A percentile compares a stretch with the other conserved stretches of the same genome.
phyloP scores from a whole-genome alignment of 1,284 basidiomycete species.

The Leccinum glutinopallens region DNA sequence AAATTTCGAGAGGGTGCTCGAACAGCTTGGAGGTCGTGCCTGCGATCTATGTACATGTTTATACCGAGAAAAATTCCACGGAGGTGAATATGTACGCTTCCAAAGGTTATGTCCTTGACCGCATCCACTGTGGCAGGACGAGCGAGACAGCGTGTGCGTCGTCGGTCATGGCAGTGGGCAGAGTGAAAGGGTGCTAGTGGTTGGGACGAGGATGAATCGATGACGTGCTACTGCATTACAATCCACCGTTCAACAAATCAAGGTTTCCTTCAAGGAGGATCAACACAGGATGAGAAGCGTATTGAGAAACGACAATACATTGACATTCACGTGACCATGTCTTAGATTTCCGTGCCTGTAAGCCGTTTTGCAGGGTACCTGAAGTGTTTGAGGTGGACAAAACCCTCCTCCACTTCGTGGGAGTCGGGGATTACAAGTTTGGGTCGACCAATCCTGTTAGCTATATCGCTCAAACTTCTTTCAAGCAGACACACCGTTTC shows the following conservation, averaged over 20 bases:
- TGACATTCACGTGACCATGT: no score
- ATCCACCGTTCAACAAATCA: no score
- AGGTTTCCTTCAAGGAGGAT: no score
- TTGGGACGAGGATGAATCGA: conserved; percentile 1
- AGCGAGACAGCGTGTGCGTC: conserved; percentile 27
- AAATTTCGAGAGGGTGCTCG: conserved; percentile 59
- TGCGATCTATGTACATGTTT: conserved; percentile 50
- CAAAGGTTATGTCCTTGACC: conserved; percentile 51
- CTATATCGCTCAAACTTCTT: conserved; percentile 18
- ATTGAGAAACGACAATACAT: no score
- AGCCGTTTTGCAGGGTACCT: no score
- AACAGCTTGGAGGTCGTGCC: conserved; percentile 76
- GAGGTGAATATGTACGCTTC: conserved; percentile 44
- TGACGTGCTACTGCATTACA: conserved; percentile 30
- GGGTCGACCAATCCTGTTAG: conserved; percentile 29
- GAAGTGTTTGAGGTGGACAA: no score
- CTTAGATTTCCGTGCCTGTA: no score
- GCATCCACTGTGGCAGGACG: conserved; percentile 29
- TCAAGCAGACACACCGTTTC: conserved; percentile 10
- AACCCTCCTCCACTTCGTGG: no score
- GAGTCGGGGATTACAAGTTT: no score
- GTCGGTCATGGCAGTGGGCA: conserved; percentile 24
- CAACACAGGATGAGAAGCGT: no score
- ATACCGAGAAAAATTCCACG: neutral
- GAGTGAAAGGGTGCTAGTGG: conserved; percentile 3